Evolutionary conservation across 2,329 filamentous ascomycete genomes (phyloP).

Genomic region (Leptographium lundbergii): DNA sequence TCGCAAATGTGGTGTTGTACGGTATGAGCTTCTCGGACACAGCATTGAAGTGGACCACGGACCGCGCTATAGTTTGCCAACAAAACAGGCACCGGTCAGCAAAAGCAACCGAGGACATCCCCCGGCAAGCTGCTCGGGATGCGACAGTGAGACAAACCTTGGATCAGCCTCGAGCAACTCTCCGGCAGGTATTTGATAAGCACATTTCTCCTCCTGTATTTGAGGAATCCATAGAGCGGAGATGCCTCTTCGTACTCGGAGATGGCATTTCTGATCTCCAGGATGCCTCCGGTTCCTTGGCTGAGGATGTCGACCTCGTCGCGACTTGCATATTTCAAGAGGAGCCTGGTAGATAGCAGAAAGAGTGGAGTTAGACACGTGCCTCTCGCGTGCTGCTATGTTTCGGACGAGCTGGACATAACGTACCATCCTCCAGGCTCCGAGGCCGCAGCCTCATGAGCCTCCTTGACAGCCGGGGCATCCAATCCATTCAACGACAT

Average conservation of each 20-base stretch:
- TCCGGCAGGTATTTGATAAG: slow-evolving; percentile 88
- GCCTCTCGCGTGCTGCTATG: neutral
- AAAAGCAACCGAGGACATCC: neutral
- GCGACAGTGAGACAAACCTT: slow-evolving; percentile 50
- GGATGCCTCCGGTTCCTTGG: slow-evolving; percentile 68
- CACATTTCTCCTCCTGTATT: slow-evolving; percentile 81
- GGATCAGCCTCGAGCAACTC: slow-evolving; percentile 76
- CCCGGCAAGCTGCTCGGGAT: too few relatives aligned
- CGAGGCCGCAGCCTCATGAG: slow-evolving; percentile 63
- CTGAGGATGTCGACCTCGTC: slow-evolving; percentile 75
- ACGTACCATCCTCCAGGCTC: slow-evolving; percentile 88
- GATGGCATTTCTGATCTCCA: slow-evolving; percentile 69
- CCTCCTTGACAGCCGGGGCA: slow-evolving; percentile 65
- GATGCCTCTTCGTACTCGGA: slow-evolving; percentile 70
- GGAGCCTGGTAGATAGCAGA: slow-evolving; percentile 51
- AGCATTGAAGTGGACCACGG: slow-evolving; percentile 58
- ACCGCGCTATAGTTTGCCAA: slow-evolving; percentile 51
- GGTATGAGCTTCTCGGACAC: slow-evolving; percentile 65
- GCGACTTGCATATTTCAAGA: slow-evolving; percentile 80
- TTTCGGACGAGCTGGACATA: neutral
- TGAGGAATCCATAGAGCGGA: slow-evolving; percentile 82
- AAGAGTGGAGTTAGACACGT: neutral
- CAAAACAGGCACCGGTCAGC: slow-evolving; percentile 2
- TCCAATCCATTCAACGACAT: slow-evolving; percentile 98
- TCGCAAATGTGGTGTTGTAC: slow-evolving; percentile 73